These are phyloP conservation scores for Akebia trifoliata DNA, from an alignment of 164 flowering plant species.

Conservation along the genomic window DNA sequence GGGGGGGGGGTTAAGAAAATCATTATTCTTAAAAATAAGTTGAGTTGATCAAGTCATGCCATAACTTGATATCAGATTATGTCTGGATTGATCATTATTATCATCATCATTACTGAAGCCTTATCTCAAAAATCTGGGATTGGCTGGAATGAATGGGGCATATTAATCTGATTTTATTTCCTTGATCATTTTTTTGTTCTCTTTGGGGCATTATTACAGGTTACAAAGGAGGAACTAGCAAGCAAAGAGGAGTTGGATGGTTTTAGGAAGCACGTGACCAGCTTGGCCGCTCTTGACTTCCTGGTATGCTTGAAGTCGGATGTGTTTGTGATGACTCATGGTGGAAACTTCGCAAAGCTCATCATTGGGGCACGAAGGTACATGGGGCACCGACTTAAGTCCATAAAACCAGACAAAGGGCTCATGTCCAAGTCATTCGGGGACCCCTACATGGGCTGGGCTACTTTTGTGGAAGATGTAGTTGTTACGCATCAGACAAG, in stretches of 20 bases:
- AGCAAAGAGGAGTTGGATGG: constrained; percentile 70
- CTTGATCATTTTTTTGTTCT: not conserved
- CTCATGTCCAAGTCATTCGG: constrained; percentile 98
- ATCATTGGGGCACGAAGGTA: constrained; percentile 91
- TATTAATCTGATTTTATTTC: not conserved
- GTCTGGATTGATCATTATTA: no score
- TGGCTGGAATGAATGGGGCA: no score
- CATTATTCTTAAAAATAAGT: no score
- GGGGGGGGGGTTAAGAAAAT: no score
- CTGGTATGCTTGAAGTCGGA: constrained; percentile 92
- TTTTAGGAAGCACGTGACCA: constrained; percentile 88
- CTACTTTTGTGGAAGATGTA: constrained; percentile 88
- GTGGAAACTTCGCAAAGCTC: constrained; percentile 93
- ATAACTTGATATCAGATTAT: no score
- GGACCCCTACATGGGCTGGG: constrained; percentile 99
- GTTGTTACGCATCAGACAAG: constrained; percentile 86
- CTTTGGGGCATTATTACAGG: constrained; percentile 35
- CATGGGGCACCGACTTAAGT: constrained; percentile 86
- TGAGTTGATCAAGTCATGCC: no score
- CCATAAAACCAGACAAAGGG: constrained; percentile 97
- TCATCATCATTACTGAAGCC: no score
- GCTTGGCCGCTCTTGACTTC: constrained; percentile 96
- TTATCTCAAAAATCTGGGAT: no score
- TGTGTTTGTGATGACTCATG: constrained; percentile 98
- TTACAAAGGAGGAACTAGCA: constrained; percentile 89